phyloP scores from a whole-genome alignment of 2,329 filamentous ascomycete genomes.

The Beauveria caledonica region DNA sequence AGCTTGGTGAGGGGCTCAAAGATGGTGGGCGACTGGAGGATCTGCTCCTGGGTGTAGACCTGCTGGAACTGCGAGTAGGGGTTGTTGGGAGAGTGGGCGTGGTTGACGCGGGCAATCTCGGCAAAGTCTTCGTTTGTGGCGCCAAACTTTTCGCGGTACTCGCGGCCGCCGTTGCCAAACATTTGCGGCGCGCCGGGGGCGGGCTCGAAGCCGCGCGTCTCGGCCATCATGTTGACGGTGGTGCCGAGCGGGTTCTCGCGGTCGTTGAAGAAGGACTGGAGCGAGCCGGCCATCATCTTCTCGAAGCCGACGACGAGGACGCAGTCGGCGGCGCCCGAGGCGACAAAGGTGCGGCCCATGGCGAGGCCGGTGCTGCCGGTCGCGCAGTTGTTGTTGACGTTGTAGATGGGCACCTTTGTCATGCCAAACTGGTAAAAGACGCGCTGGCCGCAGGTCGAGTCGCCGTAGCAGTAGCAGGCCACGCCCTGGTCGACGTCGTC shows the following conservation, averaged over 20 bases:
- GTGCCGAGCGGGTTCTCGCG: conserved; percentile 71
- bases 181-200: conserved; percentile 83
- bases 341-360: conserved; percentile 73
- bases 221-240: conserved; percentile 68
- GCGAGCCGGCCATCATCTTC: conserved; percentile 92
- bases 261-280: conserved; percentile 80
- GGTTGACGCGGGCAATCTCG: conserved; percentile 89
- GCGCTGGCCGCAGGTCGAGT: conserved; percentile 88
- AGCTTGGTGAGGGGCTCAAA: conserved; percentile 87
- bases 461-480: conserved; percentile 97
- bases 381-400: conserved; percentile 98
- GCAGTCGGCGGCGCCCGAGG: conserved; percentile 75
- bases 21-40: conserved; percentile 69
- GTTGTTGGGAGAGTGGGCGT: conserved; percentile 83
- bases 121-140: conserved; percentile 81
- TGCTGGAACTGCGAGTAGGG: conserved; percentile 97
- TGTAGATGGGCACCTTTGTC: conserved; percentile 93
- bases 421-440: conserved; percentile 99
- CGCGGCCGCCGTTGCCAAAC: conserved; percentile 87
- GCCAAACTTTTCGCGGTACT: conserved; percentile 95
- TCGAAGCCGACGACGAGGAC: conserved; percentile 91
- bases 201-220: conserved; percentile 71
- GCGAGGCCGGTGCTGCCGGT: conserved; percentile 88
- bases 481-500: conserved; percentile 92
- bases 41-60: conserved; percentile 80